Base-by-base conservation (phyloP, 208 protist species). In the Crithidia fasciculata region DNA sequence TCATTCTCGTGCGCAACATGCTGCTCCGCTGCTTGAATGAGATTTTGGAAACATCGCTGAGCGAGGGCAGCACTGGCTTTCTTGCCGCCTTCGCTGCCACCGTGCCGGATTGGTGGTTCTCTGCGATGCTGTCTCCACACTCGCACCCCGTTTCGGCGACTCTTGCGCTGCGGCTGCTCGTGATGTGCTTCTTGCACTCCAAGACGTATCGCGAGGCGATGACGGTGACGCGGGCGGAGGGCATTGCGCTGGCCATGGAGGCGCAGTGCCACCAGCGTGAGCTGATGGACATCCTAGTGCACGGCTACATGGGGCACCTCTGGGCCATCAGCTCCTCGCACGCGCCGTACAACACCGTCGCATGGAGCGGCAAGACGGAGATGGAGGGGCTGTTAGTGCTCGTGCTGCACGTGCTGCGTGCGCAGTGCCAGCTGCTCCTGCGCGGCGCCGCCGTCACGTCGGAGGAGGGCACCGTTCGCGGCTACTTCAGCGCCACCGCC, bases 51-150 rank as follows among this genome's bases (percentile, higher is more conserved):
- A 67, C 40, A 62, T 15, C 62, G 5, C 58, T 75, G 37, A 57
- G 66, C 44, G 66, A 64, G 7, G 72, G 59, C 28, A 75, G 67
- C 44, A 49, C 13, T 5, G 50, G 37, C 12, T 78, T 86, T 50
- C 52, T 71, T 40, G 28, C 70, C 39, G 67, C 57, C 39, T 74
- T 93, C 40, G 68, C 55, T 58, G 37, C 71, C 16, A 66, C 82
- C 37, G 53, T 87, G 44, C 83, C 89, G 13, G 70, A 72, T 9
- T 89, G 79, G 72, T 94, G 87, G 86, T 90, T 91, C 45, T 67
- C 72, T 0, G 65, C 70, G 43, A 83, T 92, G 80, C 70, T 81
- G 15, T 76, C 77, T 0, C 37, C 60, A 69, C 66, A 54, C 37
- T 76, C 87, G 9, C 81, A 91, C 71, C 83, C 86, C 8, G 83